phyloP scores from a whole-genome alignment of 805 yeast species.

The Isabelozyma gotoi region DNA sequence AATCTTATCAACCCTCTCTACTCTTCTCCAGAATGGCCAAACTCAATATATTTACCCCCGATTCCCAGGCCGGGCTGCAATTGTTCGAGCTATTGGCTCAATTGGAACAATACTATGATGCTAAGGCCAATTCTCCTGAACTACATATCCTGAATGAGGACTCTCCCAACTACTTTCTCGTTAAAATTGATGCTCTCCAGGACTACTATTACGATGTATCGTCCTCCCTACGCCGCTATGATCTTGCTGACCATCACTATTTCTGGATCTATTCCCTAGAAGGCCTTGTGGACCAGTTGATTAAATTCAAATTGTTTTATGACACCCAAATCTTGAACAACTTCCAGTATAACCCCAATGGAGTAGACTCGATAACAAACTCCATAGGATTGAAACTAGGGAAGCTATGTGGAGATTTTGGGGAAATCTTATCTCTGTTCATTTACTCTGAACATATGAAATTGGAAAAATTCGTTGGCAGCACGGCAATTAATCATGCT shows the following conservation, averaged over 20 bases:
- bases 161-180: background rate
- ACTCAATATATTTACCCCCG: background rate
- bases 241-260: slow-evolving; percentile 11
- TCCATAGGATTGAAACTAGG: slow-evolving; percentile 7
- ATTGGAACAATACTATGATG: background rate
- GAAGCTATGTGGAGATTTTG: slow-evolving; percentile 8
- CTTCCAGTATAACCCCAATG: background rate
- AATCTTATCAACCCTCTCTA: too few relatives aligned
- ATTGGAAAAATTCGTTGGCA: background rate
- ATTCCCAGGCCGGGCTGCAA: background rate
- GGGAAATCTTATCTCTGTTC: background rate
- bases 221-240: slow-evolving; percentile 9
- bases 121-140: background rate
- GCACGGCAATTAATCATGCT: slow-evolving; percentile 1
- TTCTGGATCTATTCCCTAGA: slow-evolving; percentile 18
- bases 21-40: background rate
- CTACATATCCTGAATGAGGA: background rate
- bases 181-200: slow-evolving; percentile 14
- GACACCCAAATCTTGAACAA: slow-evolving; percentile 1
- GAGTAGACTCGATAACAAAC: slow-evolving; percentile 2
- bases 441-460: background rate
- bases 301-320: slow-evolving; percentile 6
- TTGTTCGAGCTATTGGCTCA: background rate
- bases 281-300: slow-evolving; percentile 6
- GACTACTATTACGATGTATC: slow-evolving; percentile 15